Evolutionary conservation across 2,329 filamentous ascomycete species (phyloP).

Genomic region (Botrytis paeoniae): DNA sequence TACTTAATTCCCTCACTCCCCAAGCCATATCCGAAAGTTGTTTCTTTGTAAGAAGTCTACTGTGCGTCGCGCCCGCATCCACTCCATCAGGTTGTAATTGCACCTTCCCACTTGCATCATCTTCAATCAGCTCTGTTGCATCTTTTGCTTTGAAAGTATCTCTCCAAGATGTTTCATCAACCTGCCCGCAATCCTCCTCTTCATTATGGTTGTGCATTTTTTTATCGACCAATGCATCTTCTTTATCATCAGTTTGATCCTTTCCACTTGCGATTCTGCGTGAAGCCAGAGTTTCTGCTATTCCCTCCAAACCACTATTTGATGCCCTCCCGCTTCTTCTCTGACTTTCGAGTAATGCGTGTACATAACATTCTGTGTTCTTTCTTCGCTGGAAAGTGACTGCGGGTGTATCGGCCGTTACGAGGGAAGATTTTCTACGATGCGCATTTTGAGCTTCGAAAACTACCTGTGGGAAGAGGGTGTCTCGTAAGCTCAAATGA

Average conservation of each 20-base stretch:
- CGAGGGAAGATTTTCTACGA: constrained; percentile 64
- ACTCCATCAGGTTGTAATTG: constrained; percentile 18
- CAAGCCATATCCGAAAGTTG: constrained; percentile 96
- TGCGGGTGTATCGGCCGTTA: constrained; percentile 47
- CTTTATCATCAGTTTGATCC: neutral
- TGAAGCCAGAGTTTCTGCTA: constrained; percentile 32
- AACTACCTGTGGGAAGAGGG: constrained; percentile 46
- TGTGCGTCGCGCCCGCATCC: constrained; percentile 42
- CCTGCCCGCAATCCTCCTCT: constrained; percentile 44
- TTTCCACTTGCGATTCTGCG: constrained; percentile 20
- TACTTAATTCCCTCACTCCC: constrained; percentile 86
- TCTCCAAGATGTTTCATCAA: constrained; percentile 56
- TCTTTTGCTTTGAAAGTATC: constrained; percentile 29
- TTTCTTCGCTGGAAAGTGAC: constrained; percentile 41
- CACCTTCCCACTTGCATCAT: constrained; percentile 22
- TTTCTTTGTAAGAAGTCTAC: constrained; percentile 86
- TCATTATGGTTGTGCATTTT: constrained; percentile 17
- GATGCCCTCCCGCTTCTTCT: constrained; percentile 37
- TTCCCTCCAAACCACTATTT: constrained; percentile 33
- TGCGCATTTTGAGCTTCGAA: constrained; percentile 61
- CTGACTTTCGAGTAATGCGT: constrained; percentile 61
- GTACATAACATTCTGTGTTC: constrained; percentile 61
- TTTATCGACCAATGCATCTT: constrained; percentile 20
- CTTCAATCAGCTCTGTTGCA: constrained; percentile 7
- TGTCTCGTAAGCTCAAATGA: neutral